Evolutionary conservation across 2,329 filamentous ascomycete species (phyloP).

Genomic region (Diaporthe sp.): DNA sequence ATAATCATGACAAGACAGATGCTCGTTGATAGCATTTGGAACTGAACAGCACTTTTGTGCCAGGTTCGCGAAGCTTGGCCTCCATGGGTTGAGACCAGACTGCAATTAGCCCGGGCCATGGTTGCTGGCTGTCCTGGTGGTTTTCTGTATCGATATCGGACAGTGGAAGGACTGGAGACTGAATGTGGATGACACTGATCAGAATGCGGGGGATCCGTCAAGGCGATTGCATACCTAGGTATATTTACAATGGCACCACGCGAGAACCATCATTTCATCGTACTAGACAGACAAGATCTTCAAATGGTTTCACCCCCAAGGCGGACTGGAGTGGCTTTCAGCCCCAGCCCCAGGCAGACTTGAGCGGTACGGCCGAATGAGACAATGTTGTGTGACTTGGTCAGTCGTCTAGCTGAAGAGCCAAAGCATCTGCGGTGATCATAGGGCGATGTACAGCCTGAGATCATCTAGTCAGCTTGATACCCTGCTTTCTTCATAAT

Average conservation of each 20-base stretch:
- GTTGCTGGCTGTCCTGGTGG: not conserved
- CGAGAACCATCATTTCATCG: not conserved
- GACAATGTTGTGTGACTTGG: not conserved
- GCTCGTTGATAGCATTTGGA: not conserved
- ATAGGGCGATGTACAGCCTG: not conserved
- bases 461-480: too few relatives aligned
- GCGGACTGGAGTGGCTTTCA: not conserved
- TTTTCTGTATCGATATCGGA: not conserved
- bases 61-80: not conserved
- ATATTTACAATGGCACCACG: not conserved
- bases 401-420: not conserved
- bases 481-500: too few relatives aligned
- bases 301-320: not conserved
- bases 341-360: not conserved
- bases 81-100: not conserved
- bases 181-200: too few relatives aligned
- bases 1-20: not conserved
- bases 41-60: not conserved
- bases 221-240: not conserved
- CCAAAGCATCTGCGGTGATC: not conserved
- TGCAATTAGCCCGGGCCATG: not conserved
- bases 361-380: not conserved
- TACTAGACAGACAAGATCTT: not conserved
- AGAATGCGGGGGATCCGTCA: rapidly evolving
- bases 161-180: too few relatives aligned